Evolutionary conservation across 1,139 yeast species (phyloP), one percentile per base, ranked within the genome.

Genomic region (Wickerhamomyces sp.): DNA sequence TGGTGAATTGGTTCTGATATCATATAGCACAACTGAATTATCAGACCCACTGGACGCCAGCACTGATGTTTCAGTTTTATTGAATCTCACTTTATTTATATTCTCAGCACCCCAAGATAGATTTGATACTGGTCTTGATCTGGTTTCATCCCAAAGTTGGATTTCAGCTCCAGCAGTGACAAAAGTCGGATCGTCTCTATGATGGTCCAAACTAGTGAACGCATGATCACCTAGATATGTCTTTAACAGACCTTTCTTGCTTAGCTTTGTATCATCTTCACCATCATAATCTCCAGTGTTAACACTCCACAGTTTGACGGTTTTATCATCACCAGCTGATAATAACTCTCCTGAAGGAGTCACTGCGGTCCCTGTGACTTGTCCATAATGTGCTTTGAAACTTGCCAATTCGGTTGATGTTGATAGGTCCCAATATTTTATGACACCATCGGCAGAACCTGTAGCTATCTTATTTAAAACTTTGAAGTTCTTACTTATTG

Each of bases 21-120:
- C 99, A 61, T 94, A 92, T 36, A 94, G 67, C 2, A 92, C 92
- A 40, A 92, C 73, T 2, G 96, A 84, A 52, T 95, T 84, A 61
- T 92, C 98, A 37, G 90, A 78, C 6, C 98, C 98, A 2, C 96
- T 80, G 45, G 95, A 80, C 21, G 97, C 97, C 36, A 94, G 63
- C 13, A 94, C 73, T 37, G 89, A 85, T 4, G 96, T 85, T 59
- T 94, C 97, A 0, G 96, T 86, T 61, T 81, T 81, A 62, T 92
- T 94, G 65, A 92, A 92, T 55, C 80, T 80, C 34, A 90, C 97
- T 5, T 82, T 70, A 42, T 74, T 81, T 43, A 90, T 72, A 58
- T 88, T 88, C 59, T 94, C 98, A 8, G 96, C 95, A 34, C 97
- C 98, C 98, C 98, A 94, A 2, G 94, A 78, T 44, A 92, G 67